These are phyloP conservation scores for Colletotrichum tabaci DNA, from an alignment of 2,329 filamentous ascomycete species.

Conservation along the genomic window DNA sequence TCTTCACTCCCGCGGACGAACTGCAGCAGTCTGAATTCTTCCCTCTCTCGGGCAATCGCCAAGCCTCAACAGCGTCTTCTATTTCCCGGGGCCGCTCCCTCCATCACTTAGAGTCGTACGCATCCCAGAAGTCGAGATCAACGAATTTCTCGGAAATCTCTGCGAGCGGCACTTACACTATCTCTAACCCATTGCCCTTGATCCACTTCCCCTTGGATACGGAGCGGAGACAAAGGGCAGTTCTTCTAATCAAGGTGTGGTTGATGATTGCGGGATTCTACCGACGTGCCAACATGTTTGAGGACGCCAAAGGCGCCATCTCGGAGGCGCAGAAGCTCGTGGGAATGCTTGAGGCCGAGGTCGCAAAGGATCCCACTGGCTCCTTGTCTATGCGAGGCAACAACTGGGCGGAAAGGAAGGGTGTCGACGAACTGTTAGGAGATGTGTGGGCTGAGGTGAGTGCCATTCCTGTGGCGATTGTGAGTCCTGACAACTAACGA, in stretches of 20 bases:
- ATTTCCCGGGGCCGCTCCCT: constrained; percentile 60
- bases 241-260: constrained; percentile 84
- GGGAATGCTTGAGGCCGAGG: constrained; percentile 77
- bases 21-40: constrained; percentile 61
- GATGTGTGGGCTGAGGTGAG: constrained; percentile 87
- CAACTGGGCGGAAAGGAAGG: constrained; percentile 86
- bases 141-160: constrained; percentile 58
- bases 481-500: constrained; percentile 47
- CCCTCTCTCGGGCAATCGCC: constrained; percentile 58
- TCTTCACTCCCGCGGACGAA: constrained; percentile 65
- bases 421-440: constrained; percentile 86
- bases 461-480: constrained; percentile 29
- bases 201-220: constrained; percentile 70
- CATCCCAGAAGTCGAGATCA: constrained; percentile 58
- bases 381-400: constrained; percentile 73
- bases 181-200: constrained; percentile 64
- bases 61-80: constrained; percentile 57
- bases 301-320: constrained; percentile 85
- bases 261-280: constrained; percentile 92
- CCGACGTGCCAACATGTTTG: constrained; percentile 82
- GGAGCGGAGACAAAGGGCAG: constrained; percentile 63
- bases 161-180: constrained; percentile 59
- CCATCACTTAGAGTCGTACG: constrained; percentile 62
- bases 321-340: constrained; percentile 86
- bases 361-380: constrained; percentile 73